These are phyloP conservation scores for Pichia eremophila DNA, from an alignment of 805 yeast genomes.

Conservation along the genomic window DNA sequence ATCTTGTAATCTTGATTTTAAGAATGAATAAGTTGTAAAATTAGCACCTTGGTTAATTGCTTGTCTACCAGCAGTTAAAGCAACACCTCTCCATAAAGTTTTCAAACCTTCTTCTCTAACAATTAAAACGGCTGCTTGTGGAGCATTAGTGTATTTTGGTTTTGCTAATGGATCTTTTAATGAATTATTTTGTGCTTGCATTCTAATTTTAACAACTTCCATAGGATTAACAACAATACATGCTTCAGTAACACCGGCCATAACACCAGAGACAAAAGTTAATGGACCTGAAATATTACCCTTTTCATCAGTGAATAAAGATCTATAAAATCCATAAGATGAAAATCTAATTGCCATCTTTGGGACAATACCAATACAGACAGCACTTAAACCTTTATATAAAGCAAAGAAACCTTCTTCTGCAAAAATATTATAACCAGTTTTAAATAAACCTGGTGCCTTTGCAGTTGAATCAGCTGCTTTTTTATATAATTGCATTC, in stretches of 20 bases:
- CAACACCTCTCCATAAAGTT: conserved; percentile 88
- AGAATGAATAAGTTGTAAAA: conserved; percentile 86
- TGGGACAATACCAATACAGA: conserved; percentile 93
- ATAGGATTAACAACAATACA: conserved; percentile 91
- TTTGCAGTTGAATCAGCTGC: conserved; percentile 40
- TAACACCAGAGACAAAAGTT: conserved; percentile 87
- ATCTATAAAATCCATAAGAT: conserved; percentile 82
- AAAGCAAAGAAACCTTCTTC: conserved; percentile 80
- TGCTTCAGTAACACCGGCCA: conserved; percentile 96
- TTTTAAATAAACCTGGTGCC: conserved; percentile 77
- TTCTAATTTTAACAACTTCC: conserved; percentile 93
- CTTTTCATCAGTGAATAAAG: conserved; percentile 51
- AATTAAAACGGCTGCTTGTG: conserved; percentile 79
- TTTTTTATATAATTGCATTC: conserved; percentile 86
- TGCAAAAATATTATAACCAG: conserved; percentile 69
- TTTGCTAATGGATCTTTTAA: conserved; percentile 67
- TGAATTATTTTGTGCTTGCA: conserved; percentile 93
- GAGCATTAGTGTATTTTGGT: conserved; percentile 87
- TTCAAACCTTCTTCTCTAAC: conserved; percentile 84
- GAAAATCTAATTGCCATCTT: conserved; percentile 97
- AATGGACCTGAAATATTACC: conserved; percentile 62
- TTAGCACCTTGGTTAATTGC: conserved; percentile 98
- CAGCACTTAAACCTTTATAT: conserved; percentile 95
- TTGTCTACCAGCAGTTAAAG: conserved; percentile 94
- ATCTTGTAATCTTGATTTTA: conserved; percentile 61